A percentile compares a stretch with the other conserved stretches of the same genome.
These are phyloP conservation scores for Botrytis fabae DNA, from an alignment of 2,329 filamentous ascomycete genomes.

Conservation along the genomic window DNA sequence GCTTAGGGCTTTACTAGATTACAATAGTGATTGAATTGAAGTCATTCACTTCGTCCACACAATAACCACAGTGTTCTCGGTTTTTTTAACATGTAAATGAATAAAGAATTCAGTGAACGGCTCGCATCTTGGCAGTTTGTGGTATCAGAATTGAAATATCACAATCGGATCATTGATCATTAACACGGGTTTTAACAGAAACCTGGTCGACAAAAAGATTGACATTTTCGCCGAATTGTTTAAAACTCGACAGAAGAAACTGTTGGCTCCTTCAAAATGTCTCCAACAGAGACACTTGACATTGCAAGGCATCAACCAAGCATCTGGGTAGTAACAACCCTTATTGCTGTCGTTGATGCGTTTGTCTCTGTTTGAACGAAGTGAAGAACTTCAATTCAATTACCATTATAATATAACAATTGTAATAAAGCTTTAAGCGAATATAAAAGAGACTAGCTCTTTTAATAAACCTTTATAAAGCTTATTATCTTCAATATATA, in stretches of 20 bases:
- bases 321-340: not conserved
- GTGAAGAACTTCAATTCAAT: too few species aligned
- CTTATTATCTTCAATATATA: too few species aligned
- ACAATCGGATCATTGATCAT: not conserved
- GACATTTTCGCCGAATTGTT: not conserved
- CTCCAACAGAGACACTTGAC: not conserved
- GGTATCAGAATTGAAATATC: not conserved
- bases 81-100: not conserved
- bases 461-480: too few species aligned
- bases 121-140: not conserved
- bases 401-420: too few species aligned
- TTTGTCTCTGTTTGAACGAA: too few species aligned
- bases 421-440: too few species aligned
- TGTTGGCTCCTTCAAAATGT: not conserved
- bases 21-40: too few species aligned
- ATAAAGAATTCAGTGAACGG: not conserved
- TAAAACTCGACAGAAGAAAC: not conserved
- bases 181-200: not conserved
- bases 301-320: not conserved
- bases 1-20: too few species aligned
- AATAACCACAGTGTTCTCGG: not conserved
- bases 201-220: not conserved
- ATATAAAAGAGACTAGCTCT: too few species aligned
- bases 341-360: not conserved
- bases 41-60: too few species aligned